phyloP scores from a whole-genome alignment of 1,284 basidiomycete species.

The Erythrobasidium hasegawianum region DNA sequence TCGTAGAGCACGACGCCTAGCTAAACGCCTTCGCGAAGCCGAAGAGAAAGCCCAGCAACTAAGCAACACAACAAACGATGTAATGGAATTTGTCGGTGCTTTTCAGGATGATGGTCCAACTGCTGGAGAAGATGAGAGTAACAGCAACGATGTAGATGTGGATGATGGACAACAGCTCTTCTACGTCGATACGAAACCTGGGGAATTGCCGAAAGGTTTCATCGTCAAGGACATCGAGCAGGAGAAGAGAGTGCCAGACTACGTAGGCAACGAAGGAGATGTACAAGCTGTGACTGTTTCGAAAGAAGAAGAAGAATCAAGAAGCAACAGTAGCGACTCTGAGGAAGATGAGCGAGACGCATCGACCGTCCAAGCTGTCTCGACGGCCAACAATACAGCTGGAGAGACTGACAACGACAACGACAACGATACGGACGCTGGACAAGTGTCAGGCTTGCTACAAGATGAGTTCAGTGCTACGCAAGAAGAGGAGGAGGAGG shows the following conservation, averaged over 20 bases:
- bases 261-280: conserved; percentile 11
- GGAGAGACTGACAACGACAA: background rate
- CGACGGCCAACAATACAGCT: background rate
- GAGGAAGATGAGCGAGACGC: background rate
- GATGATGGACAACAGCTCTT: conserved; percentile 9
- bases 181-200: conserved; percentile 24
- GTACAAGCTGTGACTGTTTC: conserved; percentile 4
- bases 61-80: background rate
- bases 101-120: conserved; percentile 7
- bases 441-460: too few species aligned
- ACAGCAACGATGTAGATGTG: background rate
- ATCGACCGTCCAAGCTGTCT: background rate
- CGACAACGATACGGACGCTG: background rate
- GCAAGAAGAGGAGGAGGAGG: background rate
- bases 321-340: background rate
- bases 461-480: background rate
- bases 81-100: background rate
- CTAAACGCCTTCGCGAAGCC: background rate
- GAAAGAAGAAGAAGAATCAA: conserved; percentile 1
- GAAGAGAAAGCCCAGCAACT: background rate
- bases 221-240: background rate
- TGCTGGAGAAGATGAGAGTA: conserved; percentile 2
- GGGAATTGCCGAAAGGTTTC: conserved; percentile 1
- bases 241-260: conserved; percentile 21
- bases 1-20: background rate